Conservation (phyloP, 345 rosid species). For the Ceriops zippeliana region DNA sequence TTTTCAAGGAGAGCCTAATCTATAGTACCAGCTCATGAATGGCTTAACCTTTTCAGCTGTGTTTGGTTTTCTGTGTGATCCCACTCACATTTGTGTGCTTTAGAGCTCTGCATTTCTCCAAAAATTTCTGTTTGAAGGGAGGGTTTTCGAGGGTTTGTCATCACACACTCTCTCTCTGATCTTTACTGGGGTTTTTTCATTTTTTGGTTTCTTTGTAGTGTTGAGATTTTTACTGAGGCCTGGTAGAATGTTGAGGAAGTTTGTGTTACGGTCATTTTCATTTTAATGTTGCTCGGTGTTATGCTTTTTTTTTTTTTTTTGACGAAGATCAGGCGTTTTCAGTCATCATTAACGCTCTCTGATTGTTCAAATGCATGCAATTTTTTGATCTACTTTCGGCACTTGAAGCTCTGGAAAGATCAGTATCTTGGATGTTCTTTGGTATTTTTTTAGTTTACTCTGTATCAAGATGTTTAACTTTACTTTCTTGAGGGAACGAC, state of each 20-base stretch:
- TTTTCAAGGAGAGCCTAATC: slow-evolving; percentile 1
- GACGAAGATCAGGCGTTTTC: too few species aligned
- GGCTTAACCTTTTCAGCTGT: background rate
- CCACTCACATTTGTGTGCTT: background rate
- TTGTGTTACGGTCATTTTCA: background rate
- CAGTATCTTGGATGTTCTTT: slow-evolving; percentile 22
- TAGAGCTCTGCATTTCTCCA: background rate
- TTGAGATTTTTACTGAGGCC: background rate
- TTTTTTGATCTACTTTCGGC: background rate
- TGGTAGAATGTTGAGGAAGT: background rate
- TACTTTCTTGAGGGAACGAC: background rate
- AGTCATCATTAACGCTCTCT: background rate
- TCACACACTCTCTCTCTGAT: background rate
- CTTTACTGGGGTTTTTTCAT: background rate
- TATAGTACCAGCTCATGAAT: background rate
- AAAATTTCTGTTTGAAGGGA: background rate
- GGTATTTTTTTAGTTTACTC: slow-evolving; percentile 4
- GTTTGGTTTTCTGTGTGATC: background rate
- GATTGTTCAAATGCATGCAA: background rate
- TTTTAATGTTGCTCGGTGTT: background rate
- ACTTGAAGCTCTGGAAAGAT: background rate
- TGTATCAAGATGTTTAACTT: background rate
- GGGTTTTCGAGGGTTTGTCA: background rate
- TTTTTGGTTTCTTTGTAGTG: background rate
- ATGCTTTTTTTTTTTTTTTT: background rate